phyloP scores from a whole-genome alignment of 257 asterid genomes.

The Solanum piurae region DNA sequence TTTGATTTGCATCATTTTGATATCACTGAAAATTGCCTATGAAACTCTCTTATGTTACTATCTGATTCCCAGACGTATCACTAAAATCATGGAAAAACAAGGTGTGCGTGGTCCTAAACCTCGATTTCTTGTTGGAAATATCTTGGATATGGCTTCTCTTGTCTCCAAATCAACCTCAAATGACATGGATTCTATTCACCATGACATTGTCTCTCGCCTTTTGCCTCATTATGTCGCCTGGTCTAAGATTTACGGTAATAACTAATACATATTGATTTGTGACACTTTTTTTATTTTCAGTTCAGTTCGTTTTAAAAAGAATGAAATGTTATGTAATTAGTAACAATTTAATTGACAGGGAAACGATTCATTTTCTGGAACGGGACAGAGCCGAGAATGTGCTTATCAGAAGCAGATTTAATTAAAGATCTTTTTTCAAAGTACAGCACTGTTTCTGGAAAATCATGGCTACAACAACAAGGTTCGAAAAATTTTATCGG shows the following conservation, averaged over 20 bases:
- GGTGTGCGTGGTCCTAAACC: slow-evolving; percentile 89
- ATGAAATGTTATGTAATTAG: background rate
- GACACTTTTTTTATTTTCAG: background rate
- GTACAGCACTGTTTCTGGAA: slow-evolving; percentile 56
- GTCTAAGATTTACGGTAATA: slow-evolving; percentile 64
- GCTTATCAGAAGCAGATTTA: slow-evolving; percentile 53
- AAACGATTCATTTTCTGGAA: slow-evolving; percentile 76
- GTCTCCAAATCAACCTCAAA: slow-evolving; percentile 50
- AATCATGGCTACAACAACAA: slow-evolving; percentile 82
- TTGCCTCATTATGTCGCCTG: slow-evolving; percentile 74
- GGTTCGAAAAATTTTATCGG: slow-evolving; percentile 85
- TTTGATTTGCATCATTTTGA: slow-evolving; percentile 9
- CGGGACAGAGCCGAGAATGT: slow-evolving; percentile 79
- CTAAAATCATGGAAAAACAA: slow-evolving; percentile 59
- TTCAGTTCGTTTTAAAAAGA: background rate
- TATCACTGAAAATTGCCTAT: slow-evolving; percentile 19
- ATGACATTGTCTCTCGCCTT: slow-evolving; percentile 73
- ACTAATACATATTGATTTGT: no score
- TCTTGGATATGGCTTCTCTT: slow-evolving; percentile 50
- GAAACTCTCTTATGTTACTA: slow-evolving; percentile 53
- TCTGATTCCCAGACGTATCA: slow-evolving; percentile 75
- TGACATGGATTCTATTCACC: slow-evolving; percentile 57
- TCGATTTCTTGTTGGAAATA: slow-evolving; percentile 70
- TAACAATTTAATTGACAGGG: slow-evolving; percentile 19
- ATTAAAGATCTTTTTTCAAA: slow-evolving; percentile 66